Evolutionary conservation across 441 rosid species (phyloP), one percentile per base, ranked within the genome.

Genomic region (Populus hybrid): DNA sequence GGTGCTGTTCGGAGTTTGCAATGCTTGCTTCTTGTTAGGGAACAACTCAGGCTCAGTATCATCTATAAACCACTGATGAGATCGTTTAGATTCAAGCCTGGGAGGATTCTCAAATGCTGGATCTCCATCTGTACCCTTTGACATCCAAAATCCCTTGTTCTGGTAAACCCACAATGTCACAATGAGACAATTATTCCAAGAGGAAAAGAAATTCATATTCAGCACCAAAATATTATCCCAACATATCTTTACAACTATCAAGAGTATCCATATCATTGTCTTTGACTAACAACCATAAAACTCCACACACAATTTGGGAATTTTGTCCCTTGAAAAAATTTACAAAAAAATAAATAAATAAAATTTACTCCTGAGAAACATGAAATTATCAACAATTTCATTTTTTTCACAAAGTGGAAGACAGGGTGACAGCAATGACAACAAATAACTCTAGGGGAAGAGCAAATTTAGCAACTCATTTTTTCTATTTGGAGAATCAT

Each of bases 11-110:
- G 89, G 85, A 67, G 81, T 77, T 81, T 82, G 89, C 14, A 83
- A 75, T 6, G 88, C 91, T 80, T 89, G 94, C 82, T 88, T 90
- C 86, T 92, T 92, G 84, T 85, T 90, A 76, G 90, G 87, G 70
- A 85, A 87, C 71, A 78, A 79, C 78, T 89, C 92, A 12, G 87
- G 81, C 74, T 86, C 90, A 6, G 84, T 72, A 78, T 85, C 83
- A 81, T 89, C 93, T 77, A 84, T 71, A 80, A 92, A 87, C 93
- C 91, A 92, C 68, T 86, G 97, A 84, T 85, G 89, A 73, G 91
- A 81, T 14, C 92, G 87, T 85, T 90, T 90, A 1, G 86, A 79
- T 50, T 88, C 93, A 57, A 81, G 66, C 77, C 84, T 86, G 30
- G 90, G 85, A 67, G 93, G 78, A 86, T 79, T 86, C 79, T 85